Evolutionary conservation across 1,284 basidiomycete species (phyloP).

Genomic region (Ustilago crameri): DNA sequence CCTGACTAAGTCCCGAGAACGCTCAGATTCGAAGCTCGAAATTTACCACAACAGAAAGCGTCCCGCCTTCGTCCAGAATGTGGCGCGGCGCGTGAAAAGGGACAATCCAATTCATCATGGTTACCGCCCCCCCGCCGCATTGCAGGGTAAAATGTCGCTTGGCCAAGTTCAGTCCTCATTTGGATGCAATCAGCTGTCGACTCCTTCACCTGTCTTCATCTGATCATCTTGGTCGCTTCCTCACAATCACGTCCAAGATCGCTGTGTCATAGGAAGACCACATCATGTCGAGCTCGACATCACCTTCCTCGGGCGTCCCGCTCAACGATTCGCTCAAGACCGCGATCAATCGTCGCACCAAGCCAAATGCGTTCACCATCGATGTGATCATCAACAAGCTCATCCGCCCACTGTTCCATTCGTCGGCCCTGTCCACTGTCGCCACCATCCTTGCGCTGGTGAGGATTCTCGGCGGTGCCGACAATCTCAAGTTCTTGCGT

Average conservation of each 20-base stretch:
- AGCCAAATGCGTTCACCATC: constrained; percentile 32
- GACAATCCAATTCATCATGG: no score
- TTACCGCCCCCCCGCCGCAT: no score
- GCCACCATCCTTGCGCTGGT: constrained; percentile 46
- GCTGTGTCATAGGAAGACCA: not conserved
- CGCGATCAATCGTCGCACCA: constrained; percentile 25
- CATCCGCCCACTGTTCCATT: constrained; percentile 37
- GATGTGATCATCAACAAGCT: constrained; percentile 30
- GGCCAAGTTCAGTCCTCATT: no score
- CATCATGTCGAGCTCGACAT: constrained; percentile 15
- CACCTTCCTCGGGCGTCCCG: constrained; percentile 4
- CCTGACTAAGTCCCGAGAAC: no score
- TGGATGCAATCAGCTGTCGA: no score
- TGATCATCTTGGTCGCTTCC: not conserved
- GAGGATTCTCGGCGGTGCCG: constrained; percentile 36
- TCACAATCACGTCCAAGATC: not conserved
- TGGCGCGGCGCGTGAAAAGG: no score
- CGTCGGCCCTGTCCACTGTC: constrained; percentile 27
- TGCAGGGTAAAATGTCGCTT: no score
- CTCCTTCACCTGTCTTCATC: not conserved
- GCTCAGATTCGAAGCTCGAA: no score
- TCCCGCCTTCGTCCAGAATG: no score
- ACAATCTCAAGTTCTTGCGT: constrained; percentile 27
- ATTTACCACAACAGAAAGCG: no score
- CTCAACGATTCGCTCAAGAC: constrained; percentile 31